phyloP scores from a whole-genome alignment of 345 rosid genomes.

The Citrus australasica region DNA sequence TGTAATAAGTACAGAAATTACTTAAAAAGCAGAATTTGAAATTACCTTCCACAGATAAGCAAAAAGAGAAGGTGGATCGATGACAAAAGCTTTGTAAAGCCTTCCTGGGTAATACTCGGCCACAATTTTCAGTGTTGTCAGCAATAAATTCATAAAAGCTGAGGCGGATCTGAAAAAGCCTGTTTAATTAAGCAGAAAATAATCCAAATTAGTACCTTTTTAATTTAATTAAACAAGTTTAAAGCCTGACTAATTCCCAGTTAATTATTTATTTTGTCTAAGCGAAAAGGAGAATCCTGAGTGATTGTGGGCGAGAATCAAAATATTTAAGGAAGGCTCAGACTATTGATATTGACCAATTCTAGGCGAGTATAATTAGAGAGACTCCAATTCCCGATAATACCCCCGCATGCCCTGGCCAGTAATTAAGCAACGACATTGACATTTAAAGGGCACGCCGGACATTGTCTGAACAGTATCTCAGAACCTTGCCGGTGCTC shows the following conservation, averaged over 20 bases:
- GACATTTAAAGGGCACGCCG: conserved; percentile 40
- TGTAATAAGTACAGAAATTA: too few relatives aligned
- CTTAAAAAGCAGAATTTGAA: conserved; percentile 18
- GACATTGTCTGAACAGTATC: conserved; percentile 36
- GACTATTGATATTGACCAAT: conserved; percentile 28
- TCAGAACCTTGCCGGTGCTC: conserved; percentile 40
- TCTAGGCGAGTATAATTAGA: neutral
- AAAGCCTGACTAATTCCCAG: conserved; percentile 17
- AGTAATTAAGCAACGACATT: conserved; percentile 14
- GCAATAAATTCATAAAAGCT: conserved; percentile 68
- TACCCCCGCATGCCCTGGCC: conserved; percentile 31
- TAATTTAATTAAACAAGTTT: neutral
- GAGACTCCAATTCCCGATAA: conserved; percentile 43
- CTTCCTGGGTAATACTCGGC: conserved; percentile 82
- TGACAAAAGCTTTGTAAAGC: conserved; percentile 76
- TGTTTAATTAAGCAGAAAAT: conserved; percentile 25
- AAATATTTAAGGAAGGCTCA: conserved; percentile 15
- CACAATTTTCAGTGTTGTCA: conserved; percentile 72
- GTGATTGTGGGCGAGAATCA: conserved; percentile 12
- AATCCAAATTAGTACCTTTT: neutral
- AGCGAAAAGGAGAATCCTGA: conserved; percentile 23
- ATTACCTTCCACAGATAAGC: conserved; percentile 91
- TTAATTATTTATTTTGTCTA: neutral
- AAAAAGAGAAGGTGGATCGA: conserved; percentile 95
- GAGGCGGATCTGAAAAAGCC: conserved; percentile 97